Conservation (phyloP, 1,139 yeast genomes). For the Diutina neorugosa region DNA sequence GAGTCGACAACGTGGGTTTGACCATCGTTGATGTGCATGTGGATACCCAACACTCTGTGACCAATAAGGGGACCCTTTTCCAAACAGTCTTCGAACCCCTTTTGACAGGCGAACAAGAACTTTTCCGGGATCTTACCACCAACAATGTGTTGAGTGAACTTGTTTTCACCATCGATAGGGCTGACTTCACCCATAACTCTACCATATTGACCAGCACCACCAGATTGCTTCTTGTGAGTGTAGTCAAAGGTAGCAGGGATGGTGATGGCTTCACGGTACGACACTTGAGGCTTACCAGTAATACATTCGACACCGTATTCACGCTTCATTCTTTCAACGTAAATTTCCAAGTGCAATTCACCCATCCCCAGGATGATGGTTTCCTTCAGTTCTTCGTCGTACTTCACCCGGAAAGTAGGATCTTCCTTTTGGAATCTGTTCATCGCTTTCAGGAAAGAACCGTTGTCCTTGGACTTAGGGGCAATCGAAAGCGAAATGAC, state of each 20-base stretch:
- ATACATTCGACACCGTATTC: conserved; percentile 93
- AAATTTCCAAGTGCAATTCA: conserved; percentile 88
- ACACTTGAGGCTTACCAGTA: conserved; percentile 96
- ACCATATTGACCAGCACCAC: conserved; percentile 99
- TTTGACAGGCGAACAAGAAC: conserved; percentile 84
- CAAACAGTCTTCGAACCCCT: conserved; percentile 91
- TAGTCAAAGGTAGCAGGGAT: conserved; percentile 71
- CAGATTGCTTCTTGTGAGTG: conserved; percentile 95
- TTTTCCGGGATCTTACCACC: conserved; percentile 98
- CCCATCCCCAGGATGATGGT: conserved; percentile 98
- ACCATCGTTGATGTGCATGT: conserved; percentile 94
- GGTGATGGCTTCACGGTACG: conserved; percentile 89
- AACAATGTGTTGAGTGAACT: conserved; percentile 75
- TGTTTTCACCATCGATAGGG: conserved; percentile 55
- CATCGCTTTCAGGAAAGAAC: conserved; percentile 85
- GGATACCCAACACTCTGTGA: conserved; percentile 83
- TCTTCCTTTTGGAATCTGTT: conserved; percentile 97
- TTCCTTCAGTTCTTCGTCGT: conserved; percentile 86
- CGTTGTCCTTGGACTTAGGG: conserved; percentile 81
- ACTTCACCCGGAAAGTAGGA: conserved; percentile 92
- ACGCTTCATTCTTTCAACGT: conserved; percentile 95
- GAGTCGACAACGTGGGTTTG: conserved; percentile 96
- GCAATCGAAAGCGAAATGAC: conserved; percentile 86
- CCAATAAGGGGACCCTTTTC: conserved; percentile 97
- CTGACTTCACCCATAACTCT: conserved; percentile 82